Evolutionary conservation across 352 stramenopile species (phyloP).

Genomic region (Pythium aphanidermatum): DNA sequence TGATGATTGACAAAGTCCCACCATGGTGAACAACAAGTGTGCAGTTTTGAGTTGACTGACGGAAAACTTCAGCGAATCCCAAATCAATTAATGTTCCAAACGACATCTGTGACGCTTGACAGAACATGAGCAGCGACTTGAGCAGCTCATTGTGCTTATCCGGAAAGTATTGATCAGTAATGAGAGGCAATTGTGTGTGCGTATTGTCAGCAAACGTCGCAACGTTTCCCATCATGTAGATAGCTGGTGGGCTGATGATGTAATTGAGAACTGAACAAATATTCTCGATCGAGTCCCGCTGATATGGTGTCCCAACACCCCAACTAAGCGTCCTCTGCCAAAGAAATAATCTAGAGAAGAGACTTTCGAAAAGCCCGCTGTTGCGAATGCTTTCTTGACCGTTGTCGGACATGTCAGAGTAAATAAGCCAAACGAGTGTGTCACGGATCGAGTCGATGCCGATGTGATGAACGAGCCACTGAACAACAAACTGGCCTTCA

Average conservation of each 20-base stretch:
- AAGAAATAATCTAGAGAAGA: constrained; percentile 71
- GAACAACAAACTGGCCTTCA: constrained; percentile 64
- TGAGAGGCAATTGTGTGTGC: constrained; percentile 75
- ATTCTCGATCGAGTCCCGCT: constrained; percentile 84
- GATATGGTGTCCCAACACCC: constrained; percentile 77
- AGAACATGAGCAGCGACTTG: constrained; percentile 69
- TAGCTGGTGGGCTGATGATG: constrained; percentile 78
- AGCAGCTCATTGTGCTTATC: constrained; percentile 76
- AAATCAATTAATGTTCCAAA: constrained; percentile 75
- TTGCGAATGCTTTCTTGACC: constrained; percentile 55
- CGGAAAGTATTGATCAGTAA: constrained; percentile 77
- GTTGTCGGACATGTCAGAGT: constrained; percentile 72
- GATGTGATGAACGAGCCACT: constrained; percentile 76
- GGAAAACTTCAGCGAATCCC: constrained; percentile 70
- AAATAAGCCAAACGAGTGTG: constrained; percentile 77
- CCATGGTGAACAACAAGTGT: constrained; percentile 68
- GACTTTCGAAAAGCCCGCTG: constrained; percentile 67
- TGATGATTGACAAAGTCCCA: constrained; percentile 76
- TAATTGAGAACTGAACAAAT: constrained; percentile 84
- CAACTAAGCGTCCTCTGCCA: constrained; percentile 81
- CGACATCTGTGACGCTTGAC: constrained; percentile 54
- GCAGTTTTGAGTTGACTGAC: constrained; percentile 56
- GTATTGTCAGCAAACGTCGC: constrained; percentile 83
- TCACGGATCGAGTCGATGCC: constrained; percentile 81
- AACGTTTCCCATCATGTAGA: constrained; percentile 83